phyloP scores from a whole-genome alignment of 2,329 filamentous ascomycete genomes.

The Elsinoe arachidis region DNA sequence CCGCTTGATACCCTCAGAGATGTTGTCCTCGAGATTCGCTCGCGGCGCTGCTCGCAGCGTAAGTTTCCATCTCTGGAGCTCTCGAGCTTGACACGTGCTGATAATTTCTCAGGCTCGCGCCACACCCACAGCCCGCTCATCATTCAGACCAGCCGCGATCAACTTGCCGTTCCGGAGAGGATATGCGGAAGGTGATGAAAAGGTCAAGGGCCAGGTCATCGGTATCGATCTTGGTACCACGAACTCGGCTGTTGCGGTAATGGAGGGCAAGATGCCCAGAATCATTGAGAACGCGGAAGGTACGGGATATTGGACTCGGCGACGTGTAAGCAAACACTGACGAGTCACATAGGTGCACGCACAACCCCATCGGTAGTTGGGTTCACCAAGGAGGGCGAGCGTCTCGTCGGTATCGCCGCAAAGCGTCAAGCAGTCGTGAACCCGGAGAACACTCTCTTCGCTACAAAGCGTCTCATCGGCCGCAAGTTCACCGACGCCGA shows the following conservation, averaged over 20 bases:
- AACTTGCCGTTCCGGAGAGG: constrained; percentile 62
- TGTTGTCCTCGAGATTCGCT: constrained; percentile 29
- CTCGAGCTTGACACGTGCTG: constrained; percentile 7
- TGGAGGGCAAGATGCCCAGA: constrained; percentile 91
- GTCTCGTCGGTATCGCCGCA: constrained; percentile 90
- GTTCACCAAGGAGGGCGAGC: constrained; percentile 91
- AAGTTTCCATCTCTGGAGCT: constrained; percentile 17
- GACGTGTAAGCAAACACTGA: constrained; percentile 10
- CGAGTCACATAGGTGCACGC: constrained; percentile 55
- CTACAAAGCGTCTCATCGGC: constrained; percentile 96
- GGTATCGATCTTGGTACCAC: constrained; percentile 98
- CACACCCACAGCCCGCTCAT: constrained; percentile 28
- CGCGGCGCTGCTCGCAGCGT: constrained; percentile 30
- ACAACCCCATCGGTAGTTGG: constrained; percentile 92
- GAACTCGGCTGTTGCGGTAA: constrained; percentile 93
- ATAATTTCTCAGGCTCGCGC: constrained; percentile 21
- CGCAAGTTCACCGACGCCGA: constrained; percentile 91
- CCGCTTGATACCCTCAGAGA: constrained; percentile 17
- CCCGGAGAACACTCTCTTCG: constrained; percentile 96
- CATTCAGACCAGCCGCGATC: constrained; percentile 53
- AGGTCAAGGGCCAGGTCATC: constrained; percentile 92
- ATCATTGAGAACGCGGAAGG: constrained; percentile 98
- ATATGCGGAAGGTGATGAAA: constrained; percentile 65
- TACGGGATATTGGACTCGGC: constrained; percentile 32
- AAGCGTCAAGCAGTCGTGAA: constrained; percentile 98